Conservation (phyloP, 2,329 filamentous ascomycete species). For the Fusarium citri region DNA sequence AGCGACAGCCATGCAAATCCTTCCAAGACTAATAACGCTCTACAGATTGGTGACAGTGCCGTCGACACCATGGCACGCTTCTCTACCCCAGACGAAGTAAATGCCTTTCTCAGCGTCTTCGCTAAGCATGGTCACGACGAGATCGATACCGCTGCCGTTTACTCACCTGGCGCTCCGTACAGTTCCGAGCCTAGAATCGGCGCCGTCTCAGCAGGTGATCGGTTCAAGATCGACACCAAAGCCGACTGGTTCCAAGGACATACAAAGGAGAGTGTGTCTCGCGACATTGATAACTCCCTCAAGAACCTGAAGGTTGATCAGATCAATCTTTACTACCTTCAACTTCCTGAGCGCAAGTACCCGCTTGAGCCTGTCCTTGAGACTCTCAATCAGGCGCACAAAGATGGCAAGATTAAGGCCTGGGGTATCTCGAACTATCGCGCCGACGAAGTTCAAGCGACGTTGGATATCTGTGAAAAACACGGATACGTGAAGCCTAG, state of each 20-base stretch:
- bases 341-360: conserved; percentile 53
- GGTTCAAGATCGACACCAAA: conserved; percentile 54
- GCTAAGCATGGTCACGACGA: conserved; percentile 44
- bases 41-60: conserved; percentile 40
- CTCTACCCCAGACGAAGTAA: conserved; percentile 45
- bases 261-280: conserved; percentile 43
- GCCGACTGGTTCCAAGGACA: conserved; percentile 48
- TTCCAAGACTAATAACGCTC: not conserved
- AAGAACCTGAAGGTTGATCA: conserved; percentile 42
- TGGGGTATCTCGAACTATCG: conserved; percentile 62
- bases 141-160: conserved; percentile 51
- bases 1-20: accelerated
- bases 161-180: conserved; percentile 45
- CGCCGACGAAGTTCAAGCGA: conserved; percentile 56
- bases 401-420: conserved; percentile 56
- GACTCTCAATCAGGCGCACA: conserved; percentile 56
- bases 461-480: conserved; percentile 57
- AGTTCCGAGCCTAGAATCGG: conserved; percentile 50
- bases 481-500: conserved; percentile 56
- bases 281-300: conserved; percentile 50
- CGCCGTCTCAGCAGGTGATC: conserved; percentile 41
- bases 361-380: conserved; percentile 55
- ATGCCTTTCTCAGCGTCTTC: conserved; percentile 32
- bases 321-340: conserved; percentile 40
- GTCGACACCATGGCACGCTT: conserved; percentile 42